These are phyloP conservation scores for Multifurca ochricompacta DNA, from an alignment of 768 basidiomycete species.

Conservation along the genomic window DNA sequence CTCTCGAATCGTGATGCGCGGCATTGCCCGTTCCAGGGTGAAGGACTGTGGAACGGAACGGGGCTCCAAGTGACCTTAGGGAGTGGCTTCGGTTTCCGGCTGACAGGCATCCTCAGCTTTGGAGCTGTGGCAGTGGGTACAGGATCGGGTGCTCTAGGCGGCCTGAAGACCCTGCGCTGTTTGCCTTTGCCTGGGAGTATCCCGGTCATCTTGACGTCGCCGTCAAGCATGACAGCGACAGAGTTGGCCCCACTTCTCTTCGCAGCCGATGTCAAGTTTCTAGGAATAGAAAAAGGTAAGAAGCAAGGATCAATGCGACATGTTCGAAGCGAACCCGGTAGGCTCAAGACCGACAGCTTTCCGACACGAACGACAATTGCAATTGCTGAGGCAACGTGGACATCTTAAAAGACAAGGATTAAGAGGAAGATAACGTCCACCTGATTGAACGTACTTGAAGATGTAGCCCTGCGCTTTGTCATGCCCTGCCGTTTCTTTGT, in stretches of 20 bases:
- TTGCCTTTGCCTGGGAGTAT: conserved; percentile 26
- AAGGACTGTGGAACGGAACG: conserved; percentile 36
- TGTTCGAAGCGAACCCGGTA: conserved; percentile 43
- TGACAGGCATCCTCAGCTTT: conserved; percentile 15
- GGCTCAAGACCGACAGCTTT: conserved; percentile 55
- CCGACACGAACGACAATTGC: conserved; percentile 61
- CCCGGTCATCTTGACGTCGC: conserved; percentile 28
- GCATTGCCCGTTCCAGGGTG: conserved; percentile 41
- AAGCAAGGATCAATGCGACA: not conserved
- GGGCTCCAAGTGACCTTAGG: conserved; percentile 49
- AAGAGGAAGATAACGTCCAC: conserved; percentile 14
- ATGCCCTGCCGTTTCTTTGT: conserved; percentile 26
- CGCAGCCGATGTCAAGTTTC: conserved; percentile 33
- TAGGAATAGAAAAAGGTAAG: conserved; percentile 17
- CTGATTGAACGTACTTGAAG: conserved; percentile 40
- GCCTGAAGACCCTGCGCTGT: conserved; percentile 23
- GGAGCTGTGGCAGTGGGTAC: conserved; percentile 7
- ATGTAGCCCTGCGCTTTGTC: conserved; percentile 31
- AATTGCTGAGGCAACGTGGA: conserved; percentile 56
- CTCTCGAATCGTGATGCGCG: conserved; percentile 66
- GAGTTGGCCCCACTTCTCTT: conserved; percentile 34
- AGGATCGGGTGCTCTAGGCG: conserved; percentile 17
- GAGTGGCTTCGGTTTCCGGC: conserved; percentile 27
- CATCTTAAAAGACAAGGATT: conserved; percentile 38
- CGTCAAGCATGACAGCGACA: conserved; percentile 32